These are phyloP conservation scores for Coemansia sp. DNA, from an alignment of 192 early-diverging fungal genomes.

Conservation along the genomic window DNA sequence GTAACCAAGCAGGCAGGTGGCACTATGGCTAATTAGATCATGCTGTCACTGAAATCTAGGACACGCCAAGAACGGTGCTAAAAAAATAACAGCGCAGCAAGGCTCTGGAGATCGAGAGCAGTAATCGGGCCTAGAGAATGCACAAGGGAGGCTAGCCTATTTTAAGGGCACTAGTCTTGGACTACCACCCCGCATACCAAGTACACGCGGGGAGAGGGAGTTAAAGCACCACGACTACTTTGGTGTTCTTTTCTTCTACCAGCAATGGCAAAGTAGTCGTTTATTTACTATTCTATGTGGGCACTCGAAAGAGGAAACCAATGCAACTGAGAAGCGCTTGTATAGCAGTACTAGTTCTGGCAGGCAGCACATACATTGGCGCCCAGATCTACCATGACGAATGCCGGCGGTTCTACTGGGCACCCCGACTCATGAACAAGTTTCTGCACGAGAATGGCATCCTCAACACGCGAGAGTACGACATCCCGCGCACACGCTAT, in stretches of 20 bases:
- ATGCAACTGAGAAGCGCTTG: not conserved
- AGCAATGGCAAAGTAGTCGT: not conserved
- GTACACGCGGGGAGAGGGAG: not conserved
- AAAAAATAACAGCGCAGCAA: not conserved
- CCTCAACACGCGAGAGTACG: slow-evolving; percentile 38
- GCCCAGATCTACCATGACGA: slow-evolving; percentile 49
- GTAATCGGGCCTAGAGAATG: not conserved
- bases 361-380: slow-evolving; percentile 1
- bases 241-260: not conserved
- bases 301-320: not conserved
- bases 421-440: slow-evolving; percentile 52
- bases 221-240: not conserved
- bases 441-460: slow-evolving; percentile 48
- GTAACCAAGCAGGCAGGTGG: not conserved
- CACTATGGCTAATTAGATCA: not conserved
- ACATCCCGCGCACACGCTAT: slow-evolving; percentile 31
- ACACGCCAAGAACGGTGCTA: not conserved
- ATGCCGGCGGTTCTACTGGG: slow-evolving; percentile 48
- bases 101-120: not conserved
- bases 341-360: not conserved
- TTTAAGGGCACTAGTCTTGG: not conserved
- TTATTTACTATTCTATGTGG: not conserved
- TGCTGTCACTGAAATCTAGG: not conserved
- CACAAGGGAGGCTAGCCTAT: not conserved
- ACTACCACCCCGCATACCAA: not conserved